A percentile compares a stretch with the other conserved stretches of the same genome.
Evolutionary conservation across 2,329 filamentous ascomycete genomes (phyloP).

Genomic region (Sclerotinia subarctica): DNA sequence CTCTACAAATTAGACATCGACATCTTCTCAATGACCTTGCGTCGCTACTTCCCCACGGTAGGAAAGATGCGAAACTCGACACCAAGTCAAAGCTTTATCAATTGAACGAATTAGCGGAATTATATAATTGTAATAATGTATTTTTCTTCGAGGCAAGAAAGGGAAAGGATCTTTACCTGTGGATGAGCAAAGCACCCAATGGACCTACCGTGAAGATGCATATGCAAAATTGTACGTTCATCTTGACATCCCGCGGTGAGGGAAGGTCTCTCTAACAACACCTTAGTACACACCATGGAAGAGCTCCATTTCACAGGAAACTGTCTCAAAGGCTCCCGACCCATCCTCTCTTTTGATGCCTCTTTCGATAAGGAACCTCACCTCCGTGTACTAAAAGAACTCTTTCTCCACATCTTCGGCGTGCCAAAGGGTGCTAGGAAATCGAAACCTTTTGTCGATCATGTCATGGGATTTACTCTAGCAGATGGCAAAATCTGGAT

Average conservation of each 20-base stretch:
- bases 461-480: constrained; percentile 87
- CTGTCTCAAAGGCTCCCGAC: constrained; percentile 88
- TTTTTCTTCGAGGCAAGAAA: constrained; percentile 96
- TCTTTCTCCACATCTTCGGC: constrained; percentile 86
- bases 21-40: constrained; percentile 89
- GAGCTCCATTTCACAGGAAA: constrained; percentile 97
- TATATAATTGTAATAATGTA: constrained; percentile 93
- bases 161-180: constrained; percentile 89
- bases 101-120: constrained; percentile 68
- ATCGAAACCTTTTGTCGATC: constrained; percentile 93
- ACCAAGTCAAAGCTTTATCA: constrained; percentile 85
- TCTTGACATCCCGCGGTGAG: not conserved
- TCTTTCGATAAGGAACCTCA: constrained; percentile 80
- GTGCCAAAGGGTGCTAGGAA: constrained; percentile 86
- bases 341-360: constrained; percentile 86
- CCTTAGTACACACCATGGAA: constrained; percentile 85
- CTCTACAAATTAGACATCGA: constrained; percentile 64
- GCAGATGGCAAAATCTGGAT: constrained; percentile 96
- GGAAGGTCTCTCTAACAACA: constrained; percentile 24
- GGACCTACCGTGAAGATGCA: constrained; percentile 64
- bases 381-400: constrained; percentile 79
- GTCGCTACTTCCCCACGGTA: constrained; percentile 82
- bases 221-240: constrained; percentile 64
- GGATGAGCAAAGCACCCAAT: constrained; percentile 82
- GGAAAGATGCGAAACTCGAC: constrained; percentile 95